phyloP scores from a whole-genome alignment of 1,284 basidiomycete species.

The Pseudozyma flocculosa region DNA sequence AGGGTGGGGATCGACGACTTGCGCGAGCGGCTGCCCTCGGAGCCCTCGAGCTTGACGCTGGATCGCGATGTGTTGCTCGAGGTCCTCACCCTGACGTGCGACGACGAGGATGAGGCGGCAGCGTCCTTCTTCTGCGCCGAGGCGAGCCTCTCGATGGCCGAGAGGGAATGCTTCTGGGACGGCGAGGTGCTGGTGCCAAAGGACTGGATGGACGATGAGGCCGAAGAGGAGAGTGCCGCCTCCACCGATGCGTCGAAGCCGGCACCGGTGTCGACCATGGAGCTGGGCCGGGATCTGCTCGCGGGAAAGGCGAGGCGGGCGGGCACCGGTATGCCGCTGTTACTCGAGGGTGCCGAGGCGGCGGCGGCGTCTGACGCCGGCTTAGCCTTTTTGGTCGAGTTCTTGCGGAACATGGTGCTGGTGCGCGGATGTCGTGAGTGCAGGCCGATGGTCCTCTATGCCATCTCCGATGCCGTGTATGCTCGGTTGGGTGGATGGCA shows the following conservation, averaged over 20 bases:
- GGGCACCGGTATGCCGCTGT: background rate
- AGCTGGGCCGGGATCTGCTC: slow-evolving; percentile 21
- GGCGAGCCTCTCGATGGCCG: slow-evolving; percentile 18
- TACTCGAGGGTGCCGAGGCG: background rate
- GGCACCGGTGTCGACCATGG: slow-evolving; percentile 29
- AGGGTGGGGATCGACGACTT: slow-evolving; percentile 11
- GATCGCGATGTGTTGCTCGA: slow-evolving; percentile 24
- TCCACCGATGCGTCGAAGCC: slow-evolving; percentile 8
- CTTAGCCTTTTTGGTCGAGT: background rate
- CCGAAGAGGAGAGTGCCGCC: slow-evolving; percentile 21
- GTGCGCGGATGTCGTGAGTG: no score
- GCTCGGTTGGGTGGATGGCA: no score
- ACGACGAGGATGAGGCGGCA: slow-evolving; percentile 23
- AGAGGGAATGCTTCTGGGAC: slow-evolving; percentile 25
- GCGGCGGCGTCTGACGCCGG: no score
- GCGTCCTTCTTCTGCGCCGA: slow-evolving; percentile 23
- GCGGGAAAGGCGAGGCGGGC: slow-evolving; percentile 23
- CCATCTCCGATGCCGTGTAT: no score
- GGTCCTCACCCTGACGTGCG: slow-evolving; percentile 16
- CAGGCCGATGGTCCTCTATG: no score
- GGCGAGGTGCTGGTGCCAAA: slow-evolving; percentile 8
- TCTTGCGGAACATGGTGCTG: background rate
- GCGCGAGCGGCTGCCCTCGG: background rate
- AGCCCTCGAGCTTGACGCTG: slow-evolving; percentile 8
- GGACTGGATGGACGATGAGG: slow-evolving; percentile 22